phyloP scores from a whole-genome alignment of 306 rosid genomes.

The Echinosophora koreensis region DNA sequence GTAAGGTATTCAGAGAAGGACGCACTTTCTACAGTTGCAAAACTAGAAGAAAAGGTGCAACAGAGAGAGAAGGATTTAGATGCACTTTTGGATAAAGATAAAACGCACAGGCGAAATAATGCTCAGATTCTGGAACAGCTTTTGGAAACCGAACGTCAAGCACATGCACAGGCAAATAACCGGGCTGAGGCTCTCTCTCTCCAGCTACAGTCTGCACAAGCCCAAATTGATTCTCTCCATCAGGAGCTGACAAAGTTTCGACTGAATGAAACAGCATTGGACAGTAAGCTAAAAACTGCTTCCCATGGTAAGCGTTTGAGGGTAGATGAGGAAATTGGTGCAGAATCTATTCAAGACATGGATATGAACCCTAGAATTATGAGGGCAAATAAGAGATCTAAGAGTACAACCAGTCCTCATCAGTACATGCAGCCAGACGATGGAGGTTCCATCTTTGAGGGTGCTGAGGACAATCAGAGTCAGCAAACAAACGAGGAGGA shows the following conservation, averaged over 20 bases:
- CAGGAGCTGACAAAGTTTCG: constrained; percentile 85
- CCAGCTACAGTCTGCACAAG: constrained; percentile 89
- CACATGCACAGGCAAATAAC: constrained; percentile 86
- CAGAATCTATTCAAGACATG: constrained; percentile 81
- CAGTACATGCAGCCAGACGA: constrained; percentile 71
- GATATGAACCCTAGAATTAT: constrained; percentile 65
- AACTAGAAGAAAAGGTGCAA: constrained; percentile 77
- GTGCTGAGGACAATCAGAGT: constrained; percentile 78
- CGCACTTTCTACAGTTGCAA: constrained; percentile 62
- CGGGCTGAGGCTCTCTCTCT: constrained; percentile 92
- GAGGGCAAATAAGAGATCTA: constrained; percentile 71
- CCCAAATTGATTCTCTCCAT: constrained; percentile 85
- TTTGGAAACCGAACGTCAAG: constrained; percentile 88
- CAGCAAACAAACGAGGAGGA: constrained; percentile 76
- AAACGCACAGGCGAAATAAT: constrained; percentile 73
- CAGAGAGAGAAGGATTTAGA: constrained; percentile 87
- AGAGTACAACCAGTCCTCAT: constrained; percentile 71
- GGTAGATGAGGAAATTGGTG: constrained; percentile 72
- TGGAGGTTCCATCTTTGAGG: constrained; percentile 85
- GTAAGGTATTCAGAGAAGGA: constrained; percentile 68
- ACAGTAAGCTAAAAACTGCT: constrained; percentile 71
- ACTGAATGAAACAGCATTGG: constrained; percentile 82
- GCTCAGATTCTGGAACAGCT: constrained; percentile 86
- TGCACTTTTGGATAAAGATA: constrained; percentile 73
- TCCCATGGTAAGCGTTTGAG: constrained; percentile 85